A percentile compares a stretch with the other conserved stretches of the same genome.
Conservation (phyloP, 2,329 filamentous ascomycete genomes). For the Colletotrichum kahawae region DNA sequence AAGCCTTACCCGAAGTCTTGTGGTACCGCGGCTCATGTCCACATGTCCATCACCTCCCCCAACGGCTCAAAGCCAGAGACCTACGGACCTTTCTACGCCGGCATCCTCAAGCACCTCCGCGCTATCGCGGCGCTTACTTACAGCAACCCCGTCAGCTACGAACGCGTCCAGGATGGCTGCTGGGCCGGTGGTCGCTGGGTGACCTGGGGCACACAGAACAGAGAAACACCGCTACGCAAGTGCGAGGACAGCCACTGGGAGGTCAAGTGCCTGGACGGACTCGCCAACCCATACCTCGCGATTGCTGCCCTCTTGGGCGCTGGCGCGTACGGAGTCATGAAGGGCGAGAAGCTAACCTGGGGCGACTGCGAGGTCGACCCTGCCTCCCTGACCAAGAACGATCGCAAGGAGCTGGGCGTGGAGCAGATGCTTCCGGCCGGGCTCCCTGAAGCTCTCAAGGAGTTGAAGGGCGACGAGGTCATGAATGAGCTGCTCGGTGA, state of each 20-base stretch:
- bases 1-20: constrained; percentile 64
- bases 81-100: constrained; percentile 74
- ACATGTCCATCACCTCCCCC: constrained; percentile 67
- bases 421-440: constrained; percentile 55
- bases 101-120: constrained; percentile 69
- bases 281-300: constrained; percentile 80
- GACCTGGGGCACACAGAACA: constrained; percentile 82
- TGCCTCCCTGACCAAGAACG: constrained; percentile 47
- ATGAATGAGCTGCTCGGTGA: constrained; percentile 52
- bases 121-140: constrained; percentile 74
- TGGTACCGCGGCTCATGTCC: constrained; percentile 72
- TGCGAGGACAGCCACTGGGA: constrained; percentile 76
- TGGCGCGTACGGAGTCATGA: constrained; percentile 59
- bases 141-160: constrained; percentile 70
- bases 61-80: constrained; percentile 42
- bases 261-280: constrained; percentile 76
- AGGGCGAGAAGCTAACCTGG: constrained; percentile 45
- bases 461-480: constrained; percentile 51
- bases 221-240: constrained; percentile 75
- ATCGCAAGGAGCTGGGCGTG: constrained; percentile 59
- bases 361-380: constrained; percentile 63
- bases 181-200: constrained; percentile 85
- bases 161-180: constrained; percentile 67
- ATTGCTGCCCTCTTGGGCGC: constrained; percentile 65
- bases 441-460: constrained; percentile 59